Percentiles rank a stretch among this genome's conserved stretches.
These are phyloP conservation scores for Komagataella pseudopastoris DNA, from an alignment of 805 yeast genomes.

Conservation along the genomic window DNA sequence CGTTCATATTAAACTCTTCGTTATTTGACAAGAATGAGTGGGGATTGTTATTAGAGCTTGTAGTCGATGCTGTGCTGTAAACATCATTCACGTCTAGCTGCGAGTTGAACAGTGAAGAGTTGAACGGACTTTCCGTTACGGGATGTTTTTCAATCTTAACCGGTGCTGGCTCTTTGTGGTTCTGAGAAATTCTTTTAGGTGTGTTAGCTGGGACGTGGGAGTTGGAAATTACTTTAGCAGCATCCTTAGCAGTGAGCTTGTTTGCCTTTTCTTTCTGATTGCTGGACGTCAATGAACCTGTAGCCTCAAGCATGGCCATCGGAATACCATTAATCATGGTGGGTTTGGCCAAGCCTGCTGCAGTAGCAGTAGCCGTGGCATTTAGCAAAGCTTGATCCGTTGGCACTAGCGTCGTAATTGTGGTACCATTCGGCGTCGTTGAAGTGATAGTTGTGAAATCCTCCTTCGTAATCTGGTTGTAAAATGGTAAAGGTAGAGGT, in stretches of 20 bases:
- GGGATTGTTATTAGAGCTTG: neutral
- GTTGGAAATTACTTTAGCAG: slow-evolving; percentile 2
- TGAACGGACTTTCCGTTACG: neutral
- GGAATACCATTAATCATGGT: slow-evolving; percentile 25
- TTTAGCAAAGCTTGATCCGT: slow-evolving; percentile 62
- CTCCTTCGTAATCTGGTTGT: slow-evolving; percentile 81
- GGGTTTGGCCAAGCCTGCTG: slow-evolving; percentile 39
- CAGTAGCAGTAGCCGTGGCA: slow-evolving; percentile 43
- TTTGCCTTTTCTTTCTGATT: neutral
- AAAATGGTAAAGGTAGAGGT: slow-evolving; percentile 73
- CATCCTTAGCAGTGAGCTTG: neutral
- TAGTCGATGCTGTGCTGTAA: neutral
- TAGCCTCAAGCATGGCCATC: slow-evolving; percentile 53
- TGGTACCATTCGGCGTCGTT: slow-evolving; percentile 87
- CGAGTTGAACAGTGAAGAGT: neutral
- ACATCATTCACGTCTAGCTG: neutral
- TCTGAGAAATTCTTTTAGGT: neutral
- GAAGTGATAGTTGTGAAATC: slow-evolving; percentile 76
- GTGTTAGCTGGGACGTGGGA: slow-evolving; percentile 6
- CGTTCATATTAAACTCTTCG: neutral
- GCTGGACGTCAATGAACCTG: slow-evolving; percentile 41
- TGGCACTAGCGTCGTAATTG: slow-evolving; percentile 80
- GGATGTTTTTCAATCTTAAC: neutral
- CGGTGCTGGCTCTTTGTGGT: neutral
- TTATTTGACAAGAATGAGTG: neutral